Evolutionary conservation across 2,329 filamentous ascomycete genomes (phyloP).

Genomic region (Keithomyces neogunnii): DNA sequence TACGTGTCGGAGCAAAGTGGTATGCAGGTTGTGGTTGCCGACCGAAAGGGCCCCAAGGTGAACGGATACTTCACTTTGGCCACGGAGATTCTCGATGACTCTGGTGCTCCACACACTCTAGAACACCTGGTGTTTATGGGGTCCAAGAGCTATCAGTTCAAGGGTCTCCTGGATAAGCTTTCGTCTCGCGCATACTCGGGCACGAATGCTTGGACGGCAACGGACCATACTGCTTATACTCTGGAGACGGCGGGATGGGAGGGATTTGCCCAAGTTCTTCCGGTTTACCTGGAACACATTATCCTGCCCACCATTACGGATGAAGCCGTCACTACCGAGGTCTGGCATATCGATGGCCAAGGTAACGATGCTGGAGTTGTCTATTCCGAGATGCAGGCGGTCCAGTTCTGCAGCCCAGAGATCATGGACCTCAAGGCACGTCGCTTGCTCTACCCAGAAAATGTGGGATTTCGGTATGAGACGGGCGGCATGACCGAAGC

Average conservation of each 20-base stretch:
- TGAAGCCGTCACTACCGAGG: slow-evolving; percentile 87
- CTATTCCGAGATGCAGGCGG: slow-evolving; percentile 97
- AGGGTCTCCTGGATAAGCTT: slow-evolving; percentile 89
- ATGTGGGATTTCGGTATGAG: slow-evolving; percentile 90
- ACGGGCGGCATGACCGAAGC: slow-evolving; percentile 97
- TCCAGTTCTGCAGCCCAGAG: slow-evolving; percentile 76
- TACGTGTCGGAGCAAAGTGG: slow-evolving; percentile 94
- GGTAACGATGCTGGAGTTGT: slow-evolving; percentile 95
- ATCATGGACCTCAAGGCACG: slow-evolving; percentile 81
- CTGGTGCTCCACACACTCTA: slow-evolving; percentile 81
- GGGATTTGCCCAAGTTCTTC: slow-evolving; percentile 88
- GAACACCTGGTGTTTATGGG: slow-evolving; percentile 83
- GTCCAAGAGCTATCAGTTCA: slow-evolving; percentile 88
- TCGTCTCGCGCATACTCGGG: slow-evolving; percentile 86
- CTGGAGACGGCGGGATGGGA: slow-evolving; percentile 95
- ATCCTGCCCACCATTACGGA: slow-evolving; percentile 88
- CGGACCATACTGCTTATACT: slow-evolving; percentile 93
- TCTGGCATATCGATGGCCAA: slow-evolving; percentile 88
- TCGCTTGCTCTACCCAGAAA: slow-evolving; percentile 76
- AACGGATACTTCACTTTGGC: slow-evolving; percentile 92
- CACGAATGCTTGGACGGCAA: slow-evolving; percentile 96
- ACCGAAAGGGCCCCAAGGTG: slow-evolving; percentile 89
- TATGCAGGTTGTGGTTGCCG: slow-evolving; percentile 87
- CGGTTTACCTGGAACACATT: slow-evolving; percentile 91
- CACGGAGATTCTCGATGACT: slow-evolving; percentile 96